Percentiles rank a stretch among this genome's conserved stretches.
Evolutionary conservation across 768 basidiomycete genomes (phyloP).

Genomic region (Lactarius tabidus): DNA sequence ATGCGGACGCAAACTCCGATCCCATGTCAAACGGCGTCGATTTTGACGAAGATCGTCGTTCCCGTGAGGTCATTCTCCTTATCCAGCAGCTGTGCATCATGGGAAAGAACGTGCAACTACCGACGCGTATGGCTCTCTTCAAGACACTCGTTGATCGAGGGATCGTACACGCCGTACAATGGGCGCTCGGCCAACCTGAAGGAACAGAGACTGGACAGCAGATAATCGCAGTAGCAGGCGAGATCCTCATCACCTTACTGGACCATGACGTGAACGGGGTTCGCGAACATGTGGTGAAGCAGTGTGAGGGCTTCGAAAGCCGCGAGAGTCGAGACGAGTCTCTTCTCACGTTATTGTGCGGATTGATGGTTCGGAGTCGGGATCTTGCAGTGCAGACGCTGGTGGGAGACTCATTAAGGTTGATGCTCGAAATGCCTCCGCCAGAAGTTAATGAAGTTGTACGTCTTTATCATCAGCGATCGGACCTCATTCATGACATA

Average conservation of each 20-base stretch:
- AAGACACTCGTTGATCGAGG: constrained; percentile 84
- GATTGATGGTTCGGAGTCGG: constrained; percentile 69
- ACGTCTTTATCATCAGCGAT: constrained; percentile 11
- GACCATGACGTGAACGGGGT: constrained; percentile 92
- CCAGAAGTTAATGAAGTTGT: constrained; percentile 26
- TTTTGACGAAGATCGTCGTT: constrained; percentile 34
- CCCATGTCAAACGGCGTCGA: constrained; percentile 21
- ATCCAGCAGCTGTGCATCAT: constrained; percentile 91
- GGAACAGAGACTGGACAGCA: constrained; percentile 43
- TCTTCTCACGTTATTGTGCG: constrained; percentile 69
- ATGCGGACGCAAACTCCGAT: constrained; percentile 26
- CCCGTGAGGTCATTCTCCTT: constrained; percentile 78
- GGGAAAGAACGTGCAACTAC: constrained; percentile 95
- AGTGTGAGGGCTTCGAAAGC: constrained; percentile 60
- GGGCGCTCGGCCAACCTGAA: constrained; percentile 76
- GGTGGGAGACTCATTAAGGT: constrained; percentile 81
- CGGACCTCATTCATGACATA: constrained; percentile 3
- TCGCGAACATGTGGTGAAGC: constrained; percentile 78
- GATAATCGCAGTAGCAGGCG: constrained; percentile 80
- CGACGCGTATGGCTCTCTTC: constrained; percentile 80
- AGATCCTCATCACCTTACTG: constrained; percentile 77
- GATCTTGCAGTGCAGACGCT: constrained; percentile 89
- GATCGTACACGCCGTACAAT: constrained; percentile 86
- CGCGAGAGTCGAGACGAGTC: constrained; percentile 67
- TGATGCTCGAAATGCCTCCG: constrained; percentile 74